phyloP scores from a whole-genome alignment of 208 protist genomes.

The Trypanosoma vivax region DNA sequence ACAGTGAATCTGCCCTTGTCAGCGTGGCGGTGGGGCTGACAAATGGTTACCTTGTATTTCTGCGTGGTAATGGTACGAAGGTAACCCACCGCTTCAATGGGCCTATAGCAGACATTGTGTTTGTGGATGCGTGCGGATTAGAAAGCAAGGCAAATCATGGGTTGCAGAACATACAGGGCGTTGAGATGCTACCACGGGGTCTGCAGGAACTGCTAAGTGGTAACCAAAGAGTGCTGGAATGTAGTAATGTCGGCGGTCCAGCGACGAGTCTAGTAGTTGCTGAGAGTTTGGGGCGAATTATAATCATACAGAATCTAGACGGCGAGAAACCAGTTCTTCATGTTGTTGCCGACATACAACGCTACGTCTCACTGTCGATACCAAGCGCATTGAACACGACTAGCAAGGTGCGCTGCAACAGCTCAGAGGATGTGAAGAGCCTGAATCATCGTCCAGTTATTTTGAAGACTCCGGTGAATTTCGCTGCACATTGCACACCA shows the following conservation, averaged over 20 bases:
- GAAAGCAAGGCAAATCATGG: too few species aligned
- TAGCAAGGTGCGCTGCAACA: not conserved
- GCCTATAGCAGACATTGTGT: conserved; percentile 61
- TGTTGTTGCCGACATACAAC: conserved; percentile 55
- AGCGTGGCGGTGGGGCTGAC: conserved; percentile 51
- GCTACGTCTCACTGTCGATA: conserved; percentile 35
- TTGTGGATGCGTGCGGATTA: conserved; percentile 33
- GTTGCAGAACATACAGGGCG: too few species aligned
- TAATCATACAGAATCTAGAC: conserved; percentile 49
- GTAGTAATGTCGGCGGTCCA: not conserved
- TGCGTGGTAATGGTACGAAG: conserved; percentile 19
- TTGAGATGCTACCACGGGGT: not conserved
- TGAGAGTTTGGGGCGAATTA: conserved; percentile 52
- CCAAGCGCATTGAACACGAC: not conserved
- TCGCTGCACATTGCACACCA: too few species aligned
- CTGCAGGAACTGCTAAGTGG: not conserved
- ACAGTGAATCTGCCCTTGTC: conserved; percentile 13
- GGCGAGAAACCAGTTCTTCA: conserved; percentile 24
- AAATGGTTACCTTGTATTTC: conserved; percentile 48
- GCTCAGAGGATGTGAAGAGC: too few species aligned
- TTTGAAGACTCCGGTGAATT: too few species aligned
- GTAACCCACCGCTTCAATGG: conserved; percentile 44
- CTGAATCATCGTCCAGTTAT: too few species aligned
- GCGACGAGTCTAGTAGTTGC: conserved; percentile 45
- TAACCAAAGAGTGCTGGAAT: conserved; percentile 27